Evolutionary conservation across 768 basidiomycete genomes (phyloP), one percentile per base, ranked within the genome.

Genomic region (Suillus hirtellus): DNA sequence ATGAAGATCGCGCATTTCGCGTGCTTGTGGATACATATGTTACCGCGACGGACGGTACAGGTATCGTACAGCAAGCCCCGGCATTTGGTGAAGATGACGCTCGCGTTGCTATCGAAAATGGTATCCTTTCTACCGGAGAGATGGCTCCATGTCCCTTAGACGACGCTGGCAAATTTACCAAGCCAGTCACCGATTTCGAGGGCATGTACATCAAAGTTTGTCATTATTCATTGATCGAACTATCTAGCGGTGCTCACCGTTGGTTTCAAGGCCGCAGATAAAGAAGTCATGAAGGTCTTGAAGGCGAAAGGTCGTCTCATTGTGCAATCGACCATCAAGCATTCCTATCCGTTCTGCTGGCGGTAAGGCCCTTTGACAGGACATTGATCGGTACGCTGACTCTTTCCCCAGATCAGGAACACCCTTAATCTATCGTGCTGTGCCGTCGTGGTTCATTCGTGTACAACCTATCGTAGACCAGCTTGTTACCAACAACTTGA

Each of bases 11-110:
- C 68, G 96, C 94, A 0, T 99, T 96, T 81, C 78, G 89, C 62
- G 94, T 99, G 17, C 75, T 99, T 15, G 83, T 85, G 24, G 97
- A 99, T 71, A 89, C 89, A 0, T 99, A 99, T 73, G 96, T 99
- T 55, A 96, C 94, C 4, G 91, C 89, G 68, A 84, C 87, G 17
- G 92, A 95, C 64, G 97, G 97, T 72, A 99, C 97, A 35, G 97
- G 97, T 70, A 96, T 99, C 70, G 97, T 99, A 37, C 97, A 99
- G 75, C 97, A 99, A 78, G 95, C 97, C 2, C 97, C 97, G 2
- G 96, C 91, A 0, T 99, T 97, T 71, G 97, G 97, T 80, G 96
- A 99, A 74, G 97, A 99, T 70, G 97, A 99, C 84, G 93, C 98
- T 76, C 92, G 97, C 60, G 86, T 99, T 69, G 90, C 92, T 34